Base-by-base conservation (phyloP, 1,139 yeast species). In the Geotrichum restrictum region DNA sequence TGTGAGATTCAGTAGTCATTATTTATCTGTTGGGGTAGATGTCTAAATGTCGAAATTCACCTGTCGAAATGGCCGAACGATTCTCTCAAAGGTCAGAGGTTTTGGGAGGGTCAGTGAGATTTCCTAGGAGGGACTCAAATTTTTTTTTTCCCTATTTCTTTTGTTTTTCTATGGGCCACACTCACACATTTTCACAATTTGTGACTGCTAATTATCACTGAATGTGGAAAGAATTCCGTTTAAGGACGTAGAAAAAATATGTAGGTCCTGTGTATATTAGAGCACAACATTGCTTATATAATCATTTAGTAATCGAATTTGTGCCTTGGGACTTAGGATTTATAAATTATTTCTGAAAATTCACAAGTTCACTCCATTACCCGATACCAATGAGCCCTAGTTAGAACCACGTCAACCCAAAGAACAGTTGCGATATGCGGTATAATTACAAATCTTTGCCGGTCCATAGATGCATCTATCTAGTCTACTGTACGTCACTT, bases 1-100 rank as follows among this genome's bases (percentile, higher is more conserved):
- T 51, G 48, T 51, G 54, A 22, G 54, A 46, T 51, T 51, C 54
- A 51, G 54, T 46, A 51, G 54, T 51, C 54, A 51, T 51, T 51
- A n/a, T 24, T 29, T 51, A 37, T 37, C 48, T 47, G 54, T 45
- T 39, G 53, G 53, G 53, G 53, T 47, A 47, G 54, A 51, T 51
- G 54, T 51, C 54, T 51, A 46, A 24, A 42, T 45, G 48, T 45
- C 54, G 51, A 47, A 24, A 51, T 51, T 46, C 49, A 51, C 54
- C 54, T 51, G 51, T 45, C 53, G 53, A 46, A 34, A 40, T 48
- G 45, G 46, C 50, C 42, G 29, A 40, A 48, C 50, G 31, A 47
- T 47, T 47, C 50, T 47, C 50, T 14, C 38, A 43, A 39, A 49
- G 48, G 52, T 27, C 24, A 19, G 24, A 24, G 29, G 29, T 24